A percentile compares a stretch with the other conserved stretches of the same genome.
Evolutionary conservation across 768 basidiomycete species (phyloP).

Genomic region (Xerocomus spinulosus): DNA sequence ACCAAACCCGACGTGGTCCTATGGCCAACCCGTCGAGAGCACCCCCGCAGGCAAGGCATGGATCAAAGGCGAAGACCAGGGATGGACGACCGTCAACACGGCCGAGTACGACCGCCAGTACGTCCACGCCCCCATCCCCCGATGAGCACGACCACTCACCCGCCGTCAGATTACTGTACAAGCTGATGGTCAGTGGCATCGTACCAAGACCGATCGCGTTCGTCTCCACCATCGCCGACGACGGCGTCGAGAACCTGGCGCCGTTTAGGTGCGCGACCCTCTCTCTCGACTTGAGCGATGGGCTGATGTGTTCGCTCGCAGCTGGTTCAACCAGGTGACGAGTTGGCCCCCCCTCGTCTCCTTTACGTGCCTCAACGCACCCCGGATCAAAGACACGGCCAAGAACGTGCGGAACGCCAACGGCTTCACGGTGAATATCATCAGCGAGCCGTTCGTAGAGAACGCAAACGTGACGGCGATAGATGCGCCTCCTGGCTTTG

Average conservation of each 20-base stretch:
- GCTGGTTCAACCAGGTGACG: conserved; percentile 29
- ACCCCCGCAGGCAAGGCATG: conserved; percentile 30
- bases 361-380: conserved; percentile 24
- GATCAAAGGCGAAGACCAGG: conserved; percentile 32
- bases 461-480: conserved; percentile 36
- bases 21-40: conserved; percentile 26
- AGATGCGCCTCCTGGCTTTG: conserved; percentile 35
- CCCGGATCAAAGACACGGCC: conserved; percentile 39
- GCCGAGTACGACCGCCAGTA: conserved; percentile 27
- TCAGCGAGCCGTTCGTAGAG: conserved; percentile 46
- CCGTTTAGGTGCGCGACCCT: conserved; percentile 34
- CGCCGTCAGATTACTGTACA: conserved; percentile 26
- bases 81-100: conserved; percentile 34
- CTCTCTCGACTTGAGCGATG: neutral
- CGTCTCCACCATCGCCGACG: conserved; percentile 33
- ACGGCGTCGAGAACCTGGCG: conserved; percentile 38
- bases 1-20: conserved; percentile 32
- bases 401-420: conserved; percentile 44
- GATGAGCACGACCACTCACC: neutral
- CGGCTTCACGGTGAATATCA: conserved; percentile 53
- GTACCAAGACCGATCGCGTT: conserved; percentile 45
- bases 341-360: conserved; percentile 34
- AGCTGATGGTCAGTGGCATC: conserved; percentile 35
- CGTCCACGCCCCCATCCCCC: neutral
- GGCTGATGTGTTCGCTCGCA: conserved; percentile 6